Conservation (phyloP, 768 basidiomycete genomes). For the Macrolepiota fuliginosa region DNA sequence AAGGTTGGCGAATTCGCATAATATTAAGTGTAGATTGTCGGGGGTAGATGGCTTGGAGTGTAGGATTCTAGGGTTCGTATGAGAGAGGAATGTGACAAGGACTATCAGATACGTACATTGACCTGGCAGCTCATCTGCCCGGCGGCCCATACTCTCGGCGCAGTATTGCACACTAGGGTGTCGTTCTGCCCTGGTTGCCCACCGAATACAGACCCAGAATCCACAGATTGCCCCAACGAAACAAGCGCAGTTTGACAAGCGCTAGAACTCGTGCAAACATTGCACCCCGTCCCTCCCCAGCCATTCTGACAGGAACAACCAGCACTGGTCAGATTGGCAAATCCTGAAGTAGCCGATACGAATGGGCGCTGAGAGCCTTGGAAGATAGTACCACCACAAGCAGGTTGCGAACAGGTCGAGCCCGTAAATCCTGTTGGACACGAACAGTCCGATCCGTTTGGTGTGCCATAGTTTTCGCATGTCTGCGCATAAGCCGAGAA, state of each 20-base stretch:
- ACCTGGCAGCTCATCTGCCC: slow-evolving; percentile 87
- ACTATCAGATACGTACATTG: slow-evolving; percentile 49
- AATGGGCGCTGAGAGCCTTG: slow-evolving; percentile 62
- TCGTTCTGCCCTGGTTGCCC: slow-evolving; percentile 44
- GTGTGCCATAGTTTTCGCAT: slow-evolving; percentile 71
- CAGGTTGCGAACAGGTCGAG: slow-evolving; percentile 60
- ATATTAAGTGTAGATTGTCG: slow-evolving; percentile 73
- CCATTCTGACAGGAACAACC: slow-evolving; percentile 69
- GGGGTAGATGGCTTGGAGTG: slow-evolving; percentile 75
- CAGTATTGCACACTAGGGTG: slow-evolving; percentile 72
- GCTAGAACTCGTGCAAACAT: slow-evolving; percentile 66
- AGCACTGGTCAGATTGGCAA: slow-evolving; percentile 65
- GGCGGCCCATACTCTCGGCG: slow-evolving; percentile 70
- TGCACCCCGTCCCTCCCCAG: slow-evolving; percentile 79
- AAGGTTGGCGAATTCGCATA: slow-evolving; percentile 68
- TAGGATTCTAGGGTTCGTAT: slow-evolving; percentile 62
- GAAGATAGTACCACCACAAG: slow-evolving; percentile 82
- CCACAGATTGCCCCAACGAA: slow-evolving; percentile 34
- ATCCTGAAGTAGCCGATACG: slow-evolving; percentile 39
- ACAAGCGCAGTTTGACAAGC: slow-evolving; percentile 69
- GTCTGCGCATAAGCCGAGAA: slow-evolving; percentile 30
- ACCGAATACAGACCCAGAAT: slow-evolving; percentile 23
- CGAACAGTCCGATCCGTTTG: slow-evolving; percentile 56
- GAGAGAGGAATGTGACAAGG: not conserved
- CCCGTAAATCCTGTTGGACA: slow-evolving; percentile 87